Evolutionary conservation across 768 basidiomycete genomes (phyloP).

Genomic region (Rhizopogon rudus): DNA sequence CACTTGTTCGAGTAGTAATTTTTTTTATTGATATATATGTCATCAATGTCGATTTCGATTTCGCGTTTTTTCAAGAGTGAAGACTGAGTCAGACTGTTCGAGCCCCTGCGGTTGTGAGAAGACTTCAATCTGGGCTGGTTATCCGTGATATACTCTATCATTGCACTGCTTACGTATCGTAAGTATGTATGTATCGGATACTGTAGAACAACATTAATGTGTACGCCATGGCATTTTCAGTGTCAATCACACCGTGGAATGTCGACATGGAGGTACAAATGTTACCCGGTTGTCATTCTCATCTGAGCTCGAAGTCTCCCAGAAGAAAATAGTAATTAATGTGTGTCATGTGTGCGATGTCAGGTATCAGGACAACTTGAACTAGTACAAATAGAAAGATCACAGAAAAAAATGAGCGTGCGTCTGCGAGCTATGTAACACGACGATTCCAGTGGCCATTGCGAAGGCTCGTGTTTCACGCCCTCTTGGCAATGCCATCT

Average conservation of each 20-base stretch:
- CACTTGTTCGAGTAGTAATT: background rate
- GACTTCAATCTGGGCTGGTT: too few relatives aligned
- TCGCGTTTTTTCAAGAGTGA: background rate
- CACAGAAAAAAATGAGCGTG: background rate
- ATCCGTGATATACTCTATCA: too few relatives aligned
- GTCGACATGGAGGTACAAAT: background rate
- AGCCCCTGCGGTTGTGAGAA: too few relatives aligned
- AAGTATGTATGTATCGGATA: too few relatives aligned
- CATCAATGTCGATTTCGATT: background rate
- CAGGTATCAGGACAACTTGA: background rate
- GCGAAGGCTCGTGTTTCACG: conserved; percentile 7
- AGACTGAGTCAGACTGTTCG: too few relatives aligned
- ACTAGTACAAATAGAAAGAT: conserved; percentile 2
- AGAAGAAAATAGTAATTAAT: background rate
- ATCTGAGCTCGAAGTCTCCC: too few relatives aligned
- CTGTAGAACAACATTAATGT: too few relatives aligned
- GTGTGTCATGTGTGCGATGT: background rate
- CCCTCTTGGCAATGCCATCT: conserved; percentile 9
- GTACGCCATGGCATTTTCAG: background rate
- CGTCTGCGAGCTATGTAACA: background rate
- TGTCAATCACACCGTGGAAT: background rate
- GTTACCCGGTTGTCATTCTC: background rate
- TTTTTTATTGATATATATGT: conserved; percentile 23
- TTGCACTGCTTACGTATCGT: too few relatives aligned
- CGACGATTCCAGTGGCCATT: background rate